These are phyloP conservation scores for Wickerhamiella allomyrinae DNA, from an alignment of 805 yeast genomes.

Conservation along the genomic window DNA sequence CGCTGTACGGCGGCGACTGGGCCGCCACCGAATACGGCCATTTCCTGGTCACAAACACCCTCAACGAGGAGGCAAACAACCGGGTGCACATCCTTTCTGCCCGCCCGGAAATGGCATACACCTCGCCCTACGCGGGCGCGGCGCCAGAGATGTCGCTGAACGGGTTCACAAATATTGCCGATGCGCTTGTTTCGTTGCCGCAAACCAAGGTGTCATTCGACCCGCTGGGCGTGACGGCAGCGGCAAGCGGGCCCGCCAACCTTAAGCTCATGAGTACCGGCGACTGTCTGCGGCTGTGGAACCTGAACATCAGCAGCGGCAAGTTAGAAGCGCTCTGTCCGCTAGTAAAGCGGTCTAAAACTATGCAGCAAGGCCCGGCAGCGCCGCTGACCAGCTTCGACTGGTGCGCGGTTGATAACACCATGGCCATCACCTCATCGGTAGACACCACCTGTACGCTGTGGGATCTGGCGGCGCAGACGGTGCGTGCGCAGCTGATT, in stretches of 20 bases:
- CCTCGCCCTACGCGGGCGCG: conserved; percentile 12
- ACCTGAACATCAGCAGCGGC: conserved; percentile 27
- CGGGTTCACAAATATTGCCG: conserved; percentile 29
- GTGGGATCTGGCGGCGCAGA: conserved; percentile 66
- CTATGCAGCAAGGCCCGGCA: conserved; percentile 26
- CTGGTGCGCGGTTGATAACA: conserved; percentile 68
- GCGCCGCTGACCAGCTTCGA: conserved; percentile 88
- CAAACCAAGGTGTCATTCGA: conserved; percentile 67
- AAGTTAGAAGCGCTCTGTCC: conserved; percentile 29
- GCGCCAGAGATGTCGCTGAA: not conserved
- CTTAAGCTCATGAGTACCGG: conserved; percentile 48
- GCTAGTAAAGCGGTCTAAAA: conserved; percentile 29
- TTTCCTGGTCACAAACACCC: conserved; percentile 55
- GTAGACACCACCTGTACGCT: conserved; percentile 95
- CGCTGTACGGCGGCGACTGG: conserved; percentile 43
- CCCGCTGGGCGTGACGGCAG: conserved; percentile 25
- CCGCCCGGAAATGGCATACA: conserved; percentile 1
- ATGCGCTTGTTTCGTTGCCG: conserved; percentile 47
- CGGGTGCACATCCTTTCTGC: conserved; percentile 31
- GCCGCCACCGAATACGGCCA: conserved; percentile 28
- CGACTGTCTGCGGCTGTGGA: conserved; percentile 57
- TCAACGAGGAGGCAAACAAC: conserved; percentile 63
- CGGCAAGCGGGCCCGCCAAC: not conserved
- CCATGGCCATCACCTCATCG: conserved; percentile 63
- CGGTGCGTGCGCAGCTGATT: conserved; percentile 81